Evolutionary conservation across 2,329 filamentous ascomycete genomes (phyloP), one percentile per base, ranked within the genome.

Genomic region (Trichoderma asperellum): DNA sequence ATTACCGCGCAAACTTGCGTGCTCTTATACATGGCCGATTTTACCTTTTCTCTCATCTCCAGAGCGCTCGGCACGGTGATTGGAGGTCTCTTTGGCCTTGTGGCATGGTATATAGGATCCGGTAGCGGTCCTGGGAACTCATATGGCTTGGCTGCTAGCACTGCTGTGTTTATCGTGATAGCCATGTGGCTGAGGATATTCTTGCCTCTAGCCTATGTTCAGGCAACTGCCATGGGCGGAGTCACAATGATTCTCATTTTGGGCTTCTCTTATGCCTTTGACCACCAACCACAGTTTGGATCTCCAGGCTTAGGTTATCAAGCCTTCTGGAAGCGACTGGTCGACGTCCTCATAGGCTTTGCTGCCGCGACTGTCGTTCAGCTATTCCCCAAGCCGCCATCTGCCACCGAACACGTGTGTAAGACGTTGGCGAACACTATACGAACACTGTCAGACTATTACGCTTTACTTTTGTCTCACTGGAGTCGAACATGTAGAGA

Each of bases 31-130:
- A 81, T 85, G 77, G 81, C 83, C 0, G 85, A 87, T 64, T 86
- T 86, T 52, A 81, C 80, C 0, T 83, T 83, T 60, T 83, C 82
- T 0, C 71, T 86, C 6, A 55, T 84, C 0, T 75, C 79, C 0
- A 78, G 85, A 27, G 73, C 75, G 0, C 63, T 80, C 0, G 85
- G 82, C 6, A 85, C 84, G 0, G 70, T 86, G 0, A 69, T 83
- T 11, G 85, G 85, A 0, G 85, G 85, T 16, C 73, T 83, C 0
- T 61, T 85, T 8, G 85, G 82, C 0, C 76, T 86, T 73, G 74
- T 82, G 0, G 80, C 80, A 1, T 87, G 85, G 85, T 86, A 87
- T 52, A 82, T 85, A 21, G 84, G 84, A 0, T 83, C 84, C 1
- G 85, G 83, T 0, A 73, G 74, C 32, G 85, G 85, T 0, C 68